These are phyloP conservation scores for Sporisorium reilianum DNA, from an alignment of 1,284 basidiomycete species.

Conservation along the genomic window DNA sequence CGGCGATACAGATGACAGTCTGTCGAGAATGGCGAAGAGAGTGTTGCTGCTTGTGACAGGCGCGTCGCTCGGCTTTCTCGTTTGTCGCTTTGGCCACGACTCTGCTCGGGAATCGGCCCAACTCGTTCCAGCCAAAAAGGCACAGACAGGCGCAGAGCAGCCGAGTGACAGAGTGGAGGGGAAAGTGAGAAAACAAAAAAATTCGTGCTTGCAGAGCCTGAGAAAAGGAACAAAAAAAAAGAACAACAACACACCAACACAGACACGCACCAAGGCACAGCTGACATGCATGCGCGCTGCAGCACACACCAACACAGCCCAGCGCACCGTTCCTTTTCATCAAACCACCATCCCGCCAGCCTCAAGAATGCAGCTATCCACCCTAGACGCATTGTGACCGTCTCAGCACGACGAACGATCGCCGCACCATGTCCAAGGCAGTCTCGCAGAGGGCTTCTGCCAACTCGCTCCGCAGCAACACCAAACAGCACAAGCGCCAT, in stretches of 20 bases:
- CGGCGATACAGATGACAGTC: not conserved
- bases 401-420: not conserved
- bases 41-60: not conserved
- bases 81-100: not conserved
- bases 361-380: not conserved
- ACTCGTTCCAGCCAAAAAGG: not conserved
- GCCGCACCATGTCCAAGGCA: slow-evolving; percentile 29
- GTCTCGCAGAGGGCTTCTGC: slow-evolving; percentile 48
- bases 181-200: not conserved
- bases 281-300: slow-evolving; percentile 4
- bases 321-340: not conserved
- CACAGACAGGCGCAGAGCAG: not conserved
- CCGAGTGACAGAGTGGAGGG: not conserved
- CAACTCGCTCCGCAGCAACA: slow-evolving; percentile 28
- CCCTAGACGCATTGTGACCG: not conserved
- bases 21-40: not conserved
- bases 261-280: not conserved
- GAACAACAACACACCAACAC: slow-evolving; percentile 2
- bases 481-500: slow-evolving; percentile 29
- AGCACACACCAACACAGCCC: slow-evolving; percentile 1
- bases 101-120: slow-evolving; percentile 5
- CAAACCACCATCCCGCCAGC: not conserved
- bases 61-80: slow-evolving; percentile 1
- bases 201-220: not conserved
- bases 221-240: not conserved